Evolutionary conservation across 2,329 filamentous ascomycete genomes (phyloP), one percentile per base, ranked within the genome.

Genomic region (Colletotrichum sp.): DNA sequence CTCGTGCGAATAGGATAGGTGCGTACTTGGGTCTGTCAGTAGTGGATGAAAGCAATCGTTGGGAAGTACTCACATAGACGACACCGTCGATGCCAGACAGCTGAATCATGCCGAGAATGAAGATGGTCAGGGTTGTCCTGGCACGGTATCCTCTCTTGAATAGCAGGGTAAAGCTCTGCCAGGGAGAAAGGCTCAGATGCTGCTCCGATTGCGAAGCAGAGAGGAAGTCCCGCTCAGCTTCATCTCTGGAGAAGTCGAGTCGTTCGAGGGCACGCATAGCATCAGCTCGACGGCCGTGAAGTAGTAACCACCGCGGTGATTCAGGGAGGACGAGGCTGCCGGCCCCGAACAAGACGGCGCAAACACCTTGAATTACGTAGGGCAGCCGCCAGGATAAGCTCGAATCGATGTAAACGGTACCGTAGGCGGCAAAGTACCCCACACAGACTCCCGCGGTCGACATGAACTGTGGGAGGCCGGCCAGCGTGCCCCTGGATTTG

Each of bases 381-480:
- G 91, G 90, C 0, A 89, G 79, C 4, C 90, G 84, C 90, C 90
- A 92, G 3, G 90, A 86, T 21, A 89, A 78, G 4, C 86, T 80
- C 47, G 9, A 91, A 13, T 5, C 43, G 38, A 66, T 83, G 2
- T 81, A 77, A 0, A 87, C 83, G 27, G 86, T 88, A 9, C 88
- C 90, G 75, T 92, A 92, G 79, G 89, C 91, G 12, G 85, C 86
- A 76, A 93, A 93, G 76, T 90, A 92, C 0, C 91, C 91, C 0
- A 84, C 61, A 12, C 87, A 87, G 4, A 92, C 79, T 0, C 88
- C 90, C 2, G 86, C 63, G 0, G 86, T 87, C 5, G 85, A 85
- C 58, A 90, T 78, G 63, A 91, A 82, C 75, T 92, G 90, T 0
- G 89, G 88, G 6, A 88, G 79, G 0, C 87, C 87, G 0, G 87